Base-by-base conservation (phyloP, 2,329 filamentous ascomycete genomes). In the Fusarium nygamai region DNA sequence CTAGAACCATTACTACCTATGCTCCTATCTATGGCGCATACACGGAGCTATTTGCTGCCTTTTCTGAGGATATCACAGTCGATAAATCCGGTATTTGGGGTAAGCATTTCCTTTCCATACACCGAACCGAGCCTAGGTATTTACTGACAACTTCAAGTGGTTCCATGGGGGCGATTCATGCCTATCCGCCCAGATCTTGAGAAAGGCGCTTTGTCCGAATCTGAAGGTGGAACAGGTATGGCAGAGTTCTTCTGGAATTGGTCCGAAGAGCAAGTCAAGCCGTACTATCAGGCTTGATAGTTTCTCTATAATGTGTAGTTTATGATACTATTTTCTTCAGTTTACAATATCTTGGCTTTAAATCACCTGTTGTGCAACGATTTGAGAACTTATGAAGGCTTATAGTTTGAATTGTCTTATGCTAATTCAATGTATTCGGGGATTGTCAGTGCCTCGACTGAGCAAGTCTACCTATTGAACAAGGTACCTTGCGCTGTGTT, bases 41-140 rank as follows among this genome's bases (percentile, higher is more conserved):
- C 68, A 87, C 86, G 0, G 83, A 86, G 74, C 77, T 88, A 4
- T 89, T 83, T 67, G 84, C 86, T 11, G 86, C 82, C 0, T 78
- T 86, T 51, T 84, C 85, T 0, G 80, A 82, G 0, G 83, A 86
- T 0, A 80, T 88, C 16, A 85, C 82, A 3, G 51, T 80, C 5
- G 83, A 84, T 39, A 81, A 83, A 29, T 78, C 78, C 4, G 82
- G 83, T 13, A 67, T 67, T 10, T 84, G 81, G 79, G 71, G 79
- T 79, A 71, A 53, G 74, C 56, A 29, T 13, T 41, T 41, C 27
- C 12, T 33, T 7, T 39, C 1, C 6, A 20, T 34, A 7, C 17
- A 20, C 12, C 8, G 48, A 34, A 33, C 6, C 16, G 29, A 51
- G 29, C 29, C 8, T 12, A 51, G 31, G 17, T 9, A 41, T 11